Conservation (phyloP, 257 asterid species). For the Scutellaria barbata region DNA sequence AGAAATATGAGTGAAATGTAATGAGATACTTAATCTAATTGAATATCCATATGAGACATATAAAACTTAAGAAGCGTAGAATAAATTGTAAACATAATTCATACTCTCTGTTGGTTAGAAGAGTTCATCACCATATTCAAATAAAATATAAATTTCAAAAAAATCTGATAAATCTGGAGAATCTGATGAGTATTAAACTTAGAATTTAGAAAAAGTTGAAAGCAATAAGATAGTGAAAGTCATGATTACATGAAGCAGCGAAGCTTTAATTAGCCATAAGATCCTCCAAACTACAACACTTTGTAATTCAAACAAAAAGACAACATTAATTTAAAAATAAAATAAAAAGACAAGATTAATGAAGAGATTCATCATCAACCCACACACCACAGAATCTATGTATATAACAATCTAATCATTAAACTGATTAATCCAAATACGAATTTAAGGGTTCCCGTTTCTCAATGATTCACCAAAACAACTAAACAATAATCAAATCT, state of each 20-base stretch:
- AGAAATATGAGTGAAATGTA: too few species aligned
- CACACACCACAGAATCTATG: too few species aligned
- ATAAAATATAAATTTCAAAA: neutral
- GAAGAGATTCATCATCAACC: too few species aligned
- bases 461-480: slow-evolving; percentile 25
- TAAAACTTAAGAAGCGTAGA: too few species aligned
- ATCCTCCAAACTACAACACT: slow-evolving; percentile 27
- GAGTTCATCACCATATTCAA: neutral
- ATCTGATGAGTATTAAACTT: slow-evolving; percentile 16
- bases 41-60: too few species aligned
- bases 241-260: slow-evolving; percentile 33
- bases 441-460: slow-evolving; percentile 23
- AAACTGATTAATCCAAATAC: too few species aligned
- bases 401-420: too few species aligned
- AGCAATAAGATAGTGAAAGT: slow-evolving; percentile 36
- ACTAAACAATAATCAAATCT: neutral
- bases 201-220: slow-evolving; percentile 26
- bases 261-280: slow-evolving; percentile 1
- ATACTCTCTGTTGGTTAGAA: too few species aligned
- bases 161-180: slow-evolving; percentile 25
- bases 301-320: slow-evolving; percentile 17
- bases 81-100: too few species aligned
- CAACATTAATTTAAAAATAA: slow-evolving; percentile 1
- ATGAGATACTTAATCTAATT: too few species aligned
- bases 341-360: neutral